A percentile compares a stretch with the other conserved stretches of the same genome.
Evolutionary conservation across 768 basidiomycete species (phyloP).

Genomic region (Kockovaella imperatae): DNA sequence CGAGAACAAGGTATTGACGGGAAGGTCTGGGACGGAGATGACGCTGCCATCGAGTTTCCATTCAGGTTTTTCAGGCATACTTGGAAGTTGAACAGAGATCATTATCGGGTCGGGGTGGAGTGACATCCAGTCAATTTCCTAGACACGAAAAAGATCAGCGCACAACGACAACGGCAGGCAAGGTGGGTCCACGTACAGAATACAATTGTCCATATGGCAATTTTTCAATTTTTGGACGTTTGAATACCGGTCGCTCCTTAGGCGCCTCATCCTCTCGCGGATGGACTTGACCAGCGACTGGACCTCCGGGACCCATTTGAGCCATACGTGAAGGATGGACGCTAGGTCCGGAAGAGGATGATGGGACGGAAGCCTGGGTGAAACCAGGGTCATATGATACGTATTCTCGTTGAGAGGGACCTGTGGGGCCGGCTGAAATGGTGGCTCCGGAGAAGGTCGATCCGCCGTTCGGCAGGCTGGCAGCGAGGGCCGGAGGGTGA

Average conservation of each 20-base stretch:
- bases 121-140: slow-evolving; percentile 67
- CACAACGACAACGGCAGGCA: not conserved
- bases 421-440: slow-evolving; percentile 84
- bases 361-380: slow-evolving; percentile 6
- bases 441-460: slow-evolving; percentile 68
- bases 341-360: slow-evolving; percentile 47
- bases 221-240: slow-evolving; percentile 78
- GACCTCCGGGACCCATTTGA: slow-evolving; percentile 11
- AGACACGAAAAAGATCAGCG: slow-evolving; percentile 2
- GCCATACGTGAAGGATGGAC: slow-evolving; percentile 66
- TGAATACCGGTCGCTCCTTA: slow-evolving; percentile 66
- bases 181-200: slow-evolving; percentile 1
- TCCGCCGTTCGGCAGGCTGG: slow-evolving; percentile 49
- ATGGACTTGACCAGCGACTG: slow-evolving; percentile 54
- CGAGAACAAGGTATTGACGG: slow-evolving; percentile 74
- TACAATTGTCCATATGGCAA: slow-evolving; percentile 75
- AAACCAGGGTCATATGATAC: slow-evolving; percentile 21
- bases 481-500: slow-evolving; percentile 60
- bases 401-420: slow-evolving; percentile 49
- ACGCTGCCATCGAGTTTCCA: slow-evolving; percentile 82
- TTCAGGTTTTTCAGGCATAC: slow-evolving; percentile 73
- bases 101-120: slow-evolving; percentile 90
- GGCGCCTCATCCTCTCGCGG: slow-evolving; percentile 56
- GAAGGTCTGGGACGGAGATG: slow-evolving; percentile 71
- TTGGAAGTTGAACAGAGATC: slow-evolving; percentile 73